Conservation (phyloP, 768 basidiomycete species). For the Cyclocybe aegerita region DNA sequence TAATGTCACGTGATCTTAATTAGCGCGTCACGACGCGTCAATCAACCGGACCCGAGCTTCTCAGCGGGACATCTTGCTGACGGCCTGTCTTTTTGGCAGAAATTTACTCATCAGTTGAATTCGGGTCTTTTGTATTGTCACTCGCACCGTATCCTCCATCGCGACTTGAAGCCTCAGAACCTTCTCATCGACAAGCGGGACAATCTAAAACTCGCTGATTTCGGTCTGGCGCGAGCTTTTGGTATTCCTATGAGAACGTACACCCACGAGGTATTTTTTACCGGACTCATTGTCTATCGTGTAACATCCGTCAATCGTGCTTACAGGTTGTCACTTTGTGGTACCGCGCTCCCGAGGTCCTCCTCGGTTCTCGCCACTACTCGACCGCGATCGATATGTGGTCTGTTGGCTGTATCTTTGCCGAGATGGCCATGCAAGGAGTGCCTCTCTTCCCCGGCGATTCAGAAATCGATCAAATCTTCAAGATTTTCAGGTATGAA, state of each 20-base stretch:
- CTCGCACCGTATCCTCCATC: conserved; percentile 93
- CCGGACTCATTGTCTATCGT: conserved; percentile 1
- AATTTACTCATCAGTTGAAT: conserved; percentile 93
- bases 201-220: conserved; percentile 95
- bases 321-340: conserved; percentile 94
- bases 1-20: conserved; percentile 27
- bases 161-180: conserved; percentile 97
- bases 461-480: conserved; percentile 99
- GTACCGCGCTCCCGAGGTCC: conserved; percentile 98
- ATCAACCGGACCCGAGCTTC: conserved; percentile 16
- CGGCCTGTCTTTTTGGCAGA: conserved; percentile 45
- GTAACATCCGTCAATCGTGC: conserved; percentile 15
- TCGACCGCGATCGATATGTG: conserved; percentile 99
- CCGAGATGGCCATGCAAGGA: conserved; percentile 96
- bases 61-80: not conserved
- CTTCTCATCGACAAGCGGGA: conserved; percentile 86
- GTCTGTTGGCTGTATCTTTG: conserved; percentile 99
- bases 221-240: conserved; percentile 94
- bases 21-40: conserved; percentile 19
- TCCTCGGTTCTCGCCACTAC: conserved; percentile 95
- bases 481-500: conserved; percentile 93
- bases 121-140: conserved; percentile 94
- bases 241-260: conserved; percentile 99
- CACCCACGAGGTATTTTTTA: conserved; percentile 81
- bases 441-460: conserved; percentile 95